phyloP scores from a whole-genome alignment of 2,329 filamentous ascomycete genomes.

The Ceratocystis cubensis region DNA sequence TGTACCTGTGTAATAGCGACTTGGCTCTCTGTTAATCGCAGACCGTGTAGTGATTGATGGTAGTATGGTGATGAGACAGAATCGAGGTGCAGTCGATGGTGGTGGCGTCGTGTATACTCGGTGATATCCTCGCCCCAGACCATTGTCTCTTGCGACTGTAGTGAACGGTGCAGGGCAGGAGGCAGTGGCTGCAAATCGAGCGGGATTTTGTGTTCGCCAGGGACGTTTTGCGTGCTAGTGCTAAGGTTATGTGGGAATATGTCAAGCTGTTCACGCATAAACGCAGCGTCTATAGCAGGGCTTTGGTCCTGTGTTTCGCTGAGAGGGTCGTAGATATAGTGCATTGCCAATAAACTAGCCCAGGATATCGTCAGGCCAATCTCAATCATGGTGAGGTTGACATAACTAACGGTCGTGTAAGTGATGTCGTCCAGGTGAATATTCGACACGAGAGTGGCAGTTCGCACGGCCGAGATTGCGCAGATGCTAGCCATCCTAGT shows the following conservation, averaged over 20 bases:
- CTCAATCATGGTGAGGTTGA: conserved; percentile 20
- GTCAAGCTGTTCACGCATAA: background rate
- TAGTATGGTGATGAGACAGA: conserved; percentile 4
- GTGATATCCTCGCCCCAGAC: conserved; percentile 19
- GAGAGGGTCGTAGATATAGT: conserved; percentile 18
- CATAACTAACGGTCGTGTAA: conserved; percentile 17
- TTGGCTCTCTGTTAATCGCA: conserved; percentile 7
- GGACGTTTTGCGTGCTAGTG: background rate
- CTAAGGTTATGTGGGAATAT: conserved; percentile 18
- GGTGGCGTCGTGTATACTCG: conserved; percentile 23
- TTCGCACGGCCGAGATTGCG: conserved; percentile 28
- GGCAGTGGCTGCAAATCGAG: conserved; percentile 23
- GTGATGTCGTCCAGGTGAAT: conserved; percentile 16
- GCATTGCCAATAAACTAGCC: conserved; percentile 11
- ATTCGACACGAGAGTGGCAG: conserved; percentile 10
- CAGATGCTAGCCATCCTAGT: conserved; percentile 26
- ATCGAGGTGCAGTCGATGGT: conserved; percentile 9
- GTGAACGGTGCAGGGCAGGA: conserved; percentile 19
- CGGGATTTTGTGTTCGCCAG: background rate
- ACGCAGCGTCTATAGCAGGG: background rate
- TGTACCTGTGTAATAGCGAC: conserved; percentile 3
- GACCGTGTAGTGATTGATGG: background rate
- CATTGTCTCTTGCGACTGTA: conserved; percentile 10
- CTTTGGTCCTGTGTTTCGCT: conserved; percentile 18
- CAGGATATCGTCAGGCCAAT: conserved; percentile 17